These are phyloP conservation scores for Populus hybrid DNA, from an alignment of 441 rosid genomes.

Conservation along the genomic window DNA sequence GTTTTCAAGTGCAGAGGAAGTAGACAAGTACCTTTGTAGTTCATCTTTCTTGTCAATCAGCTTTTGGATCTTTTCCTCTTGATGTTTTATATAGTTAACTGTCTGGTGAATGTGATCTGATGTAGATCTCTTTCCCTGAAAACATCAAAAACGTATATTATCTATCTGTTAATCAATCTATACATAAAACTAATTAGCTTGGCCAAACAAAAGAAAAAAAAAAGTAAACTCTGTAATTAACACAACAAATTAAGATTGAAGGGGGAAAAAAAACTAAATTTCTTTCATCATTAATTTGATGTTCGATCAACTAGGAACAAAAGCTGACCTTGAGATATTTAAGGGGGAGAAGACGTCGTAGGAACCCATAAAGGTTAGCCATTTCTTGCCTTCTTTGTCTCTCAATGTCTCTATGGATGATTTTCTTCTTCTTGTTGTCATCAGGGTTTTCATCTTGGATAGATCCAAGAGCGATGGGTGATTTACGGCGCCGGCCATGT, in stretches of 20 bases:
- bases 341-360: conserved; percentile 49
- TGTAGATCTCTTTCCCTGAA: conserved; percentile 58
- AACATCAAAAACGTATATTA: background rate
- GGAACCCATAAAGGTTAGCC: conserved; percentile 41
- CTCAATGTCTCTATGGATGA: conserved; percentile 50
- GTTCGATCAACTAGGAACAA: background rate
- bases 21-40: conserved; percentile 18
- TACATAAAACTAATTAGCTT: background rate
- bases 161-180: no score
- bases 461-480: background rate
- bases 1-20: conserved; percentile 1
- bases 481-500: background rate
- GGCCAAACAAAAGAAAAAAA: background rate
- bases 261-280: background rate
- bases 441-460: conserved; percentile 12
- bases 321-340: conserved; percentile 49
- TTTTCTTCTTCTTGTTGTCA: conserved; percentile 30
- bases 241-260: background rate
- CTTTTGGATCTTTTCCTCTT: conserved; percentile 38
- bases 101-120: conserved; percentile 56
- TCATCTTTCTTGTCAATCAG: conserved; percentile 39
- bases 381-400: conserved; percentile 59
- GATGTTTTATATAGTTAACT: conserved; percentile 45
- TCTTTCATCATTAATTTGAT: background rate
- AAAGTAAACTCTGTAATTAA: background rate